These are phyloP conservation scores for Kurtzmaniella quercitrusa DNA, from an alignment of 1,139 yeast genomes.

Conservation along the genomic window DNA sequence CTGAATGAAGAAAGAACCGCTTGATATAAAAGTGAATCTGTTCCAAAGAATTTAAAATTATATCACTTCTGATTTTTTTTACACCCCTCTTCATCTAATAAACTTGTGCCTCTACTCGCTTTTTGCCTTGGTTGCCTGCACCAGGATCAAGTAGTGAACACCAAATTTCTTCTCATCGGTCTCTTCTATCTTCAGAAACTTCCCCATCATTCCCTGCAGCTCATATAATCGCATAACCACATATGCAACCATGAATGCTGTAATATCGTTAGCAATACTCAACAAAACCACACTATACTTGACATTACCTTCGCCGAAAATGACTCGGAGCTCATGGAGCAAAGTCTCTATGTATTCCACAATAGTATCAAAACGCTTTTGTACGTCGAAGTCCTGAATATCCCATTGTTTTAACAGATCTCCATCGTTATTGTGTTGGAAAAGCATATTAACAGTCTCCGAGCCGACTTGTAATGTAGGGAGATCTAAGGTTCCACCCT, in stretches of 20 bases:
- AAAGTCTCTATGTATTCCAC: slow-evolving; percentile 10
- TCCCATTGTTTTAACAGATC: not conserved
- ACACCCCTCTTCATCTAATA: too few relatives aligned
- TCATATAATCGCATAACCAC: slow-evolving; percentile 30
- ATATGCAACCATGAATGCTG: slow-evolving; percentile 28
- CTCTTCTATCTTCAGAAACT: slow-evolving; percentile 23
- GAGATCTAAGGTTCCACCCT: slow-evolving; percentile 33
- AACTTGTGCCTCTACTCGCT: not conserved
- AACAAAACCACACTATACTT: slow-evolving; percentile 28
- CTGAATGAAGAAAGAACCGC: too few relatives aligned
- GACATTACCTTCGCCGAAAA: slow-evolving; percentile 36
- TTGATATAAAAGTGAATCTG: too few relatives aligned
- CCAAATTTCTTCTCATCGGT: slow-evolving; percentile 15
- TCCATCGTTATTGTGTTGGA: not conserved
- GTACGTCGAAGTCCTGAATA: not conserved
- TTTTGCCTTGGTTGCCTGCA: slow-evolving; percentile 24
- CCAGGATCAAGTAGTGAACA: slow-evolving; percentile 29
- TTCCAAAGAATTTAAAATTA: too few relatives aligned
- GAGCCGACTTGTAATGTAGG: slow-evolving; percentile 26
- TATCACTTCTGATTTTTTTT: too few relatives aligned
- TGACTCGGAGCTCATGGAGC: slow-evolving; percentile 18
- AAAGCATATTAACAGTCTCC: slow-evolving; percentile 7
- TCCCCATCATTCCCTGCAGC: slow-evolving; percentile 29
- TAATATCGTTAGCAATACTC: slow-evolving; percentile 30
- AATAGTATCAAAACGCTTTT: not conserved